Evolutionary conservation across 176 grass and related monocot species (phyloP).

Genomic region (Neostapfia colusana): DNA sequence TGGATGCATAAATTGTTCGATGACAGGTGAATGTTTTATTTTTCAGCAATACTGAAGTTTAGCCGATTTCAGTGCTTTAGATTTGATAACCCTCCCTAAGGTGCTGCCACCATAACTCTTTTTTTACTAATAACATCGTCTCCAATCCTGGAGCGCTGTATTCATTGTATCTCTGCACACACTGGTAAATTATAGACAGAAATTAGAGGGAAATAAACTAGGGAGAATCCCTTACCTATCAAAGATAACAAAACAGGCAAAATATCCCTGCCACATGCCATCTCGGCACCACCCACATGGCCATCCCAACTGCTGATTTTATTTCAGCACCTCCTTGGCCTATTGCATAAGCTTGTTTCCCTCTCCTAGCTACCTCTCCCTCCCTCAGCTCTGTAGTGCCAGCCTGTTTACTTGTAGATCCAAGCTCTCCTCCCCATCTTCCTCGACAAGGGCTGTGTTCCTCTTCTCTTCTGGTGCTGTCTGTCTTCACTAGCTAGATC

Average conservation of each 20-base stretch:
- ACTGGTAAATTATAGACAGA: not conserved
- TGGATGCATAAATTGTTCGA: not conserved
- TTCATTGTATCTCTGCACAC: not conserved
- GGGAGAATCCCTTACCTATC: not conserved
- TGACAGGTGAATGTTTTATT: not conserved
- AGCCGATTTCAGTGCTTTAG: not conserved
- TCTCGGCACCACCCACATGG: slow-evolving; percentile 41
- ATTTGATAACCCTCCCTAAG: not conserved
- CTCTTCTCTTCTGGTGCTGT: not conserved
- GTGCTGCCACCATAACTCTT: not conserved
- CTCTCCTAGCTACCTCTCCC: slow-evolving; percentile 13
- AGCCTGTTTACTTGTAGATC: slow-evolving; percentile 47
- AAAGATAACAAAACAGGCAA: slow-evolving; percentile 40
- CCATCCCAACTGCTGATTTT: slow-evolving; percentile 46
- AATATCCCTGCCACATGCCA: slow-evolving; percentile 49
- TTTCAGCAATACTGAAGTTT: not conserved
- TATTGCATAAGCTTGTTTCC: slow-evolving; percentile 45
- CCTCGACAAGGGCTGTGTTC: not conserved
- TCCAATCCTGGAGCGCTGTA: not conserved
- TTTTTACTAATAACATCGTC: not conserved
- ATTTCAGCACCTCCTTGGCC: slow-evolving; percentile 49
- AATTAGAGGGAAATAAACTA: not conserved
- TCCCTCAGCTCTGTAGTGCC: slow-evolving; percentile 16
- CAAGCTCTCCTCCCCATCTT: slow-evolving; percentile 23
- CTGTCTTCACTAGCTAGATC: slow-evolving; percentile 5